Percentiles rank a stretch among this genome's conserved stretches.
Conservation (phyloP, 2,329 filamentous ascomycete species). For the Acarospora socialis region DNA sequence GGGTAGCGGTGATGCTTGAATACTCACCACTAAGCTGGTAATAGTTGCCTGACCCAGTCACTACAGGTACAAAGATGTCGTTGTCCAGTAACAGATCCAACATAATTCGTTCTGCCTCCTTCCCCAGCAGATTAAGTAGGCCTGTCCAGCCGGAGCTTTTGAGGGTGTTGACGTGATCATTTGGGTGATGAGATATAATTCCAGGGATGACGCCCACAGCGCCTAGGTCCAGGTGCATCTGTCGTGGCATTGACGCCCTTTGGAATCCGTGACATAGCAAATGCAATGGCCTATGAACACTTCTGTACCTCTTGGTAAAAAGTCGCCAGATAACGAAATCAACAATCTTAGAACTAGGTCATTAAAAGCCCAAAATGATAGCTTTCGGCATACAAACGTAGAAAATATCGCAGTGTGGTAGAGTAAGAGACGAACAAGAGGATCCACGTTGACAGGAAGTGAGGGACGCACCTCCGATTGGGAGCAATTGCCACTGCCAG, state of each 20-base stretch:
- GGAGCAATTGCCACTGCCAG: conserved; percentile 32
- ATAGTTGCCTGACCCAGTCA: conserved; percentile 47
- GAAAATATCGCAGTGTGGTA: conserved; percentile 1
- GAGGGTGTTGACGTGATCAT: conserved; percentile 54
- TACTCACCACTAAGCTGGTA: conserved; percentile 62
- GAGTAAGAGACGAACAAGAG: conserved; percentile 1
- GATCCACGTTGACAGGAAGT: too few species aligned
- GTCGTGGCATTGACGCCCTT: conserved; percentile 26
- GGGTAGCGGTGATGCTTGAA: too few species aligned
- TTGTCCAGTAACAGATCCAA: conserved; percentile 62
- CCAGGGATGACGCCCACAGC: conserved; percentile 46
- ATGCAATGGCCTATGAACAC: conserved; percentile 48
- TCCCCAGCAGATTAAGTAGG: conserved; percentile 59
- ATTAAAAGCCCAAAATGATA: conserved; percentile 1
- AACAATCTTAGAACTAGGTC: conserved; percentile 59
- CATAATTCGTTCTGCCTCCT: conserved; percentile 63
- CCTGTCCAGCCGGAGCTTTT: conserved; percentile 62
- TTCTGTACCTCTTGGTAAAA: conserved; percentile 44
- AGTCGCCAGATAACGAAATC: conserved; percentile 66
- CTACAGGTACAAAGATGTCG: conserved; percentile 55
- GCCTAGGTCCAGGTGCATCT: conserved; percentile 19
- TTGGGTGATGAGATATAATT: conserved; percentile 48
- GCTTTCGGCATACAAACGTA: conserved; percentile 7
- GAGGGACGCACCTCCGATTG: conserved; percentile 51
- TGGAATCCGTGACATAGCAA: conserved; percentile 74